Base-by-base conservation (phyloP, 1,139 yeast species). In the Yamadazyma friedrichii region DNA sequence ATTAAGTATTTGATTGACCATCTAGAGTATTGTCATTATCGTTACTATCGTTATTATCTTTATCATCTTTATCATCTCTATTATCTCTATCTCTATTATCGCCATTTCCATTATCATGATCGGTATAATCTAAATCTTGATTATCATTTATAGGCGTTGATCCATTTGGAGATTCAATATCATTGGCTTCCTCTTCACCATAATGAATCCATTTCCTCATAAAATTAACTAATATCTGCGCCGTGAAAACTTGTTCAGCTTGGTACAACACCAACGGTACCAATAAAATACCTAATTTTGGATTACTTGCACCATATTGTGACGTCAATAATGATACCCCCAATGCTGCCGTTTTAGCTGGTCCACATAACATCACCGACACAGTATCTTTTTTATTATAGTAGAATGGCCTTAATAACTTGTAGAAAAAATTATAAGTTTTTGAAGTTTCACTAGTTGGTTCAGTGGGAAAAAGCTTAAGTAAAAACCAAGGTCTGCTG, bases 261-360 rank as follows among this genome's bases (percentile, higher is more conserved):
- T 88, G 96, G 56, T 86, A 88, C 40, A 88, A 65, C 10, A 88
- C 95, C 56, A 88, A 69, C 0, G 96, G 94, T 4, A 88, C 88
- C 32, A 89, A 65, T 32, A 88, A 63, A 42, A 79, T 76, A 17
- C 96, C 96, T 47, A 88, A 66, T 48, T 79, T 68, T 6, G 74
- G 73, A 49, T 77, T 77, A 37, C 72, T 54, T 4, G 79, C 63
- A 8, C 95, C 94, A 58, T 87, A 88, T 59, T 88, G 96, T 0
- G 96, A 78, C 1, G 88, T 70, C 9, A 86, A 71, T 42, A 88
- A 69, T 1, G 95, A 85, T 1, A 88, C 95, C 35, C 96, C 96
- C 40, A 88, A 68, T 0, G 96, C 96, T 0, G 95, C 96, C 0
- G 96, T 88, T 58, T 88, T 88, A 3, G 96, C 95, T 1, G 95